phyloP scores from a whole-genome alignment of 164 flowering plant species.

The Euptelea pleiosperma region DNA sequence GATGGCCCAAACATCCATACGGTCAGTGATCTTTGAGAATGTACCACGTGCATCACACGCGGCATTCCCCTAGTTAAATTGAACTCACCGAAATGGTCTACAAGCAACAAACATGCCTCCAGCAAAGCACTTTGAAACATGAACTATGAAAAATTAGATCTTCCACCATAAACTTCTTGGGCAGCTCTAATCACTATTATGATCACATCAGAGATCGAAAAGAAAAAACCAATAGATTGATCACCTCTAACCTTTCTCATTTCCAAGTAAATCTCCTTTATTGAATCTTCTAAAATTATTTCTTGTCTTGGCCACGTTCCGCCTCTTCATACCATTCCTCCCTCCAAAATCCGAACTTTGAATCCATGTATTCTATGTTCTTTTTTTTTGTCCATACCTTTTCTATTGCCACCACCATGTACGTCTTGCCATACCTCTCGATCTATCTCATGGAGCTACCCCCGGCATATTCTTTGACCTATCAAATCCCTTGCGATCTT shows the following conservation, averaged over 20 bases:
- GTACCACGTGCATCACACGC: too few relatives aligned
- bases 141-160: not conserved
- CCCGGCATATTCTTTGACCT: slow-evolving; percentile 68
- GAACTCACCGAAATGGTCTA: too few relatives aligned
- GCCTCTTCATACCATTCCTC: slow-evolving; percentile 75
- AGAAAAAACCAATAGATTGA: too few relatives aligned
- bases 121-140: not conserved
- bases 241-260: slow-evolving; percentile 49
- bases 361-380: slow-evolving; percentile 32
- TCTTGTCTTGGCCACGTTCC: slow-evolving; percentile 70
- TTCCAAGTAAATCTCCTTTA: slow-evolving; percentile 26
- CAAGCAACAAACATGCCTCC: not conserved
- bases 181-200: too few relatives aligned
- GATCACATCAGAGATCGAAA: too few relatives aligned
- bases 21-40: too few relatives aligned
- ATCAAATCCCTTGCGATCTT: slow-evolving; percentile 61
- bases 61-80: too few relatives aligned
- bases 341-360: slow-evolving; percentile 61
- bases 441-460: slow-evolving; percentile 74
- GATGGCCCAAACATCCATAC: too few relatives aligned
- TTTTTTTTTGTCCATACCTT: slow-evolving; percentile 33
- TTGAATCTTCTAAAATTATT: slow-evolving; percentile 55
- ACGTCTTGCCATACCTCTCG: slow-evolving; percentile 68
- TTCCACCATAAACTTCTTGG: too few relatives aligned
- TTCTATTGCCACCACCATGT: slow-evolving; percentile 36